Evolutionary conservation across 345 rosid genomes (phyloP).

Genomic region (Eucalyptus dawsonii): DNA sequence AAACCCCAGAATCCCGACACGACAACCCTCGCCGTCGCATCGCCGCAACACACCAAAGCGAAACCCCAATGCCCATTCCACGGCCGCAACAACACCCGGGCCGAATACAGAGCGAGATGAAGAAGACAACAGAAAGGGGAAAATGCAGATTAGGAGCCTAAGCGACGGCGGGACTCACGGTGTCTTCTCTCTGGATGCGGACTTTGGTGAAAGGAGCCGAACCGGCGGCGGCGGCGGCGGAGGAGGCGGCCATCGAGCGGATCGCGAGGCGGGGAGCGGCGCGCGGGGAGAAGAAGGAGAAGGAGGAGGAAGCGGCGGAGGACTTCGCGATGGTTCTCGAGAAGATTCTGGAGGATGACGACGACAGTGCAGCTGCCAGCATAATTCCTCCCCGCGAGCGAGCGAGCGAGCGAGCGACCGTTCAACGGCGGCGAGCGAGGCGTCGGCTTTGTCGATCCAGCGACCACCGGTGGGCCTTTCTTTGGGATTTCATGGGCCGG

Average conservation of each 20-base stretch:
- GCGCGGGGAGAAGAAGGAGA: not conserved
- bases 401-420: not conserved
- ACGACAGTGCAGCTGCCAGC: not conserved
- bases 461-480: not conserved
- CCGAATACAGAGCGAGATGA: not conserved
- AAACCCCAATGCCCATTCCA: not conserved
- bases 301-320: conserved; percentile 1
- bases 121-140: not conserved
- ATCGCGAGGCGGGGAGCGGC: conserved; percentile 12
- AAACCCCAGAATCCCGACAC: not conserved
- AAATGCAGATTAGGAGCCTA: not conserved
- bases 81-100: not conserved
- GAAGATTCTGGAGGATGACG: conserved; percentile 25
- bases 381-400: not conserved
- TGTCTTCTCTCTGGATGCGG: conserved; percentile 78
- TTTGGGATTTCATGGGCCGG: not conserved
- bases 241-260: conserved; percentile 68
- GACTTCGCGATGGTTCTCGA: not conserved
- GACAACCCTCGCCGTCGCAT: not conserved
- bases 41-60: not conserved
- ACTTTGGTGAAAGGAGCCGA: conserved; percentile 47
- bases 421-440: not conserved
- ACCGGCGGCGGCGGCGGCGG: not conserved
- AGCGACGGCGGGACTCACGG: conserved; percentile 27
- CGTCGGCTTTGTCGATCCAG: not conserved